These are phyloP conservation scores for Salvia splendens DNA, from an alignment of 257 asterid species.

Conservation along the genomic window DNA sequence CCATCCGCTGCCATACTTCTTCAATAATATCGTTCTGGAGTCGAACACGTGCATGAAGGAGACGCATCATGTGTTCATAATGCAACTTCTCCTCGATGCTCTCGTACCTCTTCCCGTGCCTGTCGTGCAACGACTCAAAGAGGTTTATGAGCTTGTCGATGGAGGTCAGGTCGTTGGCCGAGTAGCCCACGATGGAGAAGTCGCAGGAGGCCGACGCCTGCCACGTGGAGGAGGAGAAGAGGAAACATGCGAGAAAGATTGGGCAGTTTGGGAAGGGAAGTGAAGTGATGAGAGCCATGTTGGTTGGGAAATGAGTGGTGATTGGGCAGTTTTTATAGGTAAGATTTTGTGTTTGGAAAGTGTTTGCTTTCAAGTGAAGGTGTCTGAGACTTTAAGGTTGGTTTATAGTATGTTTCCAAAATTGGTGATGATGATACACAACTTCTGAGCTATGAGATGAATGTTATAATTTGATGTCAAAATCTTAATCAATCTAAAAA, in stretches of 20 bases:
- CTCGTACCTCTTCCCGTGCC: constrained; percentile 53
- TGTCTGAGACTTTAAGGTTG: constrained; percentile 48
- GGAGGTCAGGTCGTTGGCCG: constrained; percentile 52
- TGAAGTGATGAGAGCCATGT: constrained; percentile 43
- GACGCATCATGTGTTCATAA: too few relatives aligned
- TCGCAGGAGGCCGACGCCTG: constrained; percentile 33
- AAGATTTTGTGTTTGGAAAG: neutral
- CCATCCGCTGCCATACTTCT: too few relatives aligned
- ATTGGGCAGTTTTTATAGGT: constrained; percentile 35
- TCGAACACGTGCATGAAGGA: too few relatives aligned
- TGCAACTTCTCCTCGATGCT: constrained; percentile 59
- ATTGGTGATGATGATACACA: neutral
- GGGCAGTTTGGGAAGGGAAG: constrained; percentile 37
- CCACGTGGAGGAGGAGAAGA: constrained; percentile 25
- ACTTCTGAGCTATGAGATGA: constrained; percentile 12
- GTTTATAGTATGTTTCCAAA: constrained; percentile 35
- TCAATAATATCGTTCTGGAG: too few relatives aligned
- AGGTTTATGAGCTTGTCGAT: constrained; percentile 51
- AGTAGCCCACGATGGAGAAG: constrained; percentile 62
- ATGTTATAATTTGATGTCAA: constrained; percentile 22
- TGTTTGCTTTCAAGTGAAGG: constrained; percentile 46
- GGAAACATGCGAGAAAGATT: constrained; percentile 37
- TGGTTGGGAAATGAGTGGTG: constrained; percentile 10
- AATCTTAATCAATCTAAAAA: neutral
- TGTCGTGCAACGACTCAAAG: constrained; percentile 60